Base-by-base conservation (phyloP, 1,139 yeast genomes). In the Debaryomyces singareniensis region DNA sequence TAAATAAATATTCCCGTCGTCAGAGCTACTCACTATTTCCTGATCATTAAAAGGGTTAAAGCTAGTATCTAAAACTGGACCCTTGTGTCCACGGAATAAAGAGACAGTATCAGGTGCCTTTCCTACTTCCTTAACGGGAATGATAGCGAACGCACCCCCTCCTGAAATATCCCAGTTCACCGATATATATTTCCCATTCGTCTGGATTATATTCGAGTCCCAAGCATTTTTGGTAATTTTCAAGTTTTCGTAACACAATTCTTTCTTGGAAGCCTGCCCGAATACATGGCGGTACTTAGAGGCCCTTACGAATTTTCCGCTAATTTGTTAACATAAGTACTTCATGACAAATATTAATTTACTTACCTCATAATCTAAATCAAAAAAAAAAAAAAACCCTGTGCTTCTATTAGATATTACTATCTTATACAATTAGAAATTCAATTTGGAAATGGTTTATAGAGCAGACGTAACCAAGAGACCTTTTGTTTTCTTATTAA, bases 151-250 rank as follows among this genome's bases (percentile, higher is more conserved):
- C 0, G 97, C 93, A 32, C 98, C 98, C 38, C 97, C 97, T 26
- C 97, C 97, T 5, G 94, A 81, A 13, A 96, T 71, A 38, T 85
- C 87, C 96, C 96, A 87, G 55, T 86, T 87, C 38, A 86, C 83
- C 1, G 96, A 71, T 24, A 91, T 60, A 49, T 75, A 91, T 55
- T 82, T 80, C 20, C 96, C 93, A 53, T 91, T 91, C 39, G 56
- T 37, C 30, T 84, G 78, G 43, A 89, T 72, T 42, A 91, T 69
- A 53, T 89, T 89, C 29, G 96, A 85, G 54, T 91, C 98, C 86
- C 95, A 91, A 1, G 97, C 98, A 47, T 87, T 89, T 53, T 84
- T 78, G 44, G 95, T 84, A 34, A 80, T 73, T 46, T 75, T 78
- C 43, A 91, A 67, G 58, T 91, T 91, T 49, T 91, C 97, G 53